A percentile compares a stretch with the other conserved stretches of the same genome.
These are phyloP conservation scores for Aspergillus versicolor DNA, from an alignment of 2,329 filamentous ascomycete genomes.

Conservation along the genomic window DNA sequence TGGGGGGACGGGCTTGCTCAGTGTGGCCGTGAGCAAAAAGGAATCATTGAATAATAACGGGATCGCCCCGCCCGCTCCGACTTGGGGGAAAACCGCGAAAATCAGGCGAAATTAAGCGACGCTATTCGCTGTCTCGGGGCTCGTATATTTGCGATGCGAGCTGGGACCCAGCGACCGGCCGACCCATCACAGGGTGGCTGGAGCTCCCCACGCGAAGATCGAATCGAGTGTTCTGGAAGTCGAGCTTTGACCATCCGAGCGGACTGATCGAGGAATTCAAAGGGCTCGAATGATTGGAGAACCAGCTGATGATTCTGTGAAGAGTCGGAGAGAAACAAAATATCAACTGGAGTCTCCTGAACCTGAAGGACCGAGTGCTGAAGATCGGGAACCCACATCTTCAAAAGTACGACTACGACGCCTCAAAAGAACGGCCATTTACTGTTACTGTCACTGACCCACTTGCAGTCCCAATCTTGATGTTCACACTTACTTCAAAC, in stretches of 20 bases:
- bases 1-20: background rate
- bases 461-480: background rate
- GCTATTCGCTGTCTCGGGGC: background rate
- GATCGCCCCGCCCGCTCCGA: slow-evolving; percentile 14
- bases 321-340: background rate
- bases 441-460: too few relatives aligned
- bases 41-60: background rate
- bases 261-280: background rate
- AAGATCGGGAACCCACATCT: background rate
- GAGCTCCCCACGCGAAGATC: background rate
- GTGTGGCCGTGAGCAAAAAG: background rate
- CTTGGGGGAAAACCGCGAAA: background rate
- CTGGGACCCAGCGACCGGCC: background rate
- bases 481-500: background rate
- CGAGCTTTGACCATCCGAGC: background rate
- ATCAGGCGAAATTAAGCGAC: background rate
- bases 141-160: background rate
- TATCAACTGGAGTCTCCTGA: background rate
- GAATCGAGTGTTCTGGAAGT: slow-evolving; percentile 5
- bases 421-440: background rate
- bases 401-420: background rate
- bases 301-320: background rate
- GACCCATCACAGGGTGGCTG: background rate
- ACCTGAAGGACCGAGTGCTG: background rate
- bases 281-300: background rate